Base-by-base conservation (phyloP, 441 rosid genomes). In the Heliophila coronopifolia region DNA sequence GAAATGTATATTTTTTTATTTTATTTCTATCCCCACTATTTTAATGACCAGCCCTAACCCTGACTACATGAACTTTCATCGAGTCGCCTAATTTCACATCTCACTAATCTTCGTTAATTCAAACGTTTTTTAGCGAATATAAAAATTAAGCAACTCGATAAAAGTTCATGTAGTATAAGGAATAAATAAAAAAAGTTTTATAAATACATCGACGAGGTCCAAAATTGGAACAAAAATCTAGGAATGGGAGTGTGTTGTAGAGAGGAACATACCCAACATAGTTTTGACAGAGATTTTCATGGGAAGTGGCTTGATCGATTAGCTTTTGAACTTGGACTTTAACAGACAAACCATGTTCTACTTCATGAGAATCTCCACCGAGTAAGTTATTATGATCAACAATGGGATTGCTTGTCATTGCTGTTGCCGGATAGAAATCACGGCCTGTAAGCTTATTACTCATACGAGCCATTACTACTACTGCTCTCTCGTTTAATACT, bases 261-360 rank as follows among this genome's bases (percentile, higher is more conserved):
- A 45, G 50, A 46, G n/a, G 48, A 48, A 49, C 85, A 67, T 82
- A 93, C 99, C 97, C 99, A 4, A 89, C 87, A 58, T 81, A 93
- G 56, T 93, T 86, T 69, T 93, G 97, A 79, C 99, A 93, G 65
- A 93, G 74, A 64, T 89, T 93, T 60, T 93, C 99, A 66, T 53
- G 84, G 19, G 99, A 93, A 4, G 57, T 69, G 37, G 99, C 99
- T 75, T 93, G 99, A 64, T 53, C 37, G 14, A 93, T 89, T 54
- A 93, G 59, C 81, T 89, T 93, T 50, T 86, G 96, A 43, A 93
- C 99, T 78, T 93, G 99, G 65, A 89, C 61, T 66, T 93, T 93
- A 15, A 86, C 97, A 35, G 95, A 79, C 72, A 93, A 74, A 34
- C 94, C 95, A 58, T 79, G 96, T 20, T 93, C 99, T 4, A 79